Evolutionary conservation across 2,329 filamentous ascomycete genomes (phyloP), one percentile per base, ranked within the genome.

Genomic region (Cytospora chrysosperma): DNA sequence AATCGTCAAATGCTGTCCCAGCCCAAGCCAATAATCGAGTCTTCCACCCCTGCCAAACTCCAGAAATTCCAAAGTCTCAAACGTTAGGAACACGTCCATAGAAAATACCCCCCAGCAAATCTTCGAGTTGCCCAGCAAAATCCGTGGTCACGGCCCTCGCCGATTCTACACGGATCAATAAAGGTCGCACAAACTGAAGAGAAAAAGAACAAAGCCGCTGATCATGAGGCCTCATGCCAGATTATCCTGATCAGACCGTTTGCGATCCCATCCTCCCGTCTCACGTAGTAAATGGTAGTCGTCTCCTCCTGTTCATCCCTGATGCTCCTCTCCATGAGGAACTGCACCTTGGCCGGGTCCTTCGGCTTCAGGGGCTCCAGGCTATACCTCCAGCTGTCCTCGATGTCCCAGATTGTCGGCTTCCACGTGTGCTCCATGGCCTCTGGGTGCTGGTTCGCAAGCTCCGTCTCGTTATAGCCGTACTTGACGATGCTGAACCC

Each of bases 401-500:
- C 52, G 3, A 64, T 60, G 4, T 63, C 62, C 64, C 66, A 61
- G 43, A 62, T 57, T 8, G 64, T 65, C 27, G 13, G 27, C 56
- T 75, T 74, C 59, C 77, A 73, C 17, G 72, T 71, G 34, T 69
- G 72, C 13, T 74, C 73, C 78, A 78, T 79, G 7, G 78, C 79
- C 60, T 75, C 69, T 62, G 79, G 77, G 50, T 73, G 68, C 55
- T 75, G 74, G 34, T 70, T 69, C 9, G 69, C 68, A 6, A 71
- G 72, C 6, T 74, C 61, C 2, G 69, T 65, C 43, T 70, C 68
- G 27, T 73, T 70, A 62, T 67, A 63, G 52, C 65, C 61, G 30
- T 79, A 77, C 54, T 73, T 72, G 55, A 78, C 71, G 56, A 79
- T 70, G 6, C 76, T 79, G 66, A 74, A 79, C 1, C 78, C 78